These are phyloP conservation scores for Blastocystis sp. DNA, from an alignment of 352 stramenopile species.

Conservation along the genomic window DNA sequence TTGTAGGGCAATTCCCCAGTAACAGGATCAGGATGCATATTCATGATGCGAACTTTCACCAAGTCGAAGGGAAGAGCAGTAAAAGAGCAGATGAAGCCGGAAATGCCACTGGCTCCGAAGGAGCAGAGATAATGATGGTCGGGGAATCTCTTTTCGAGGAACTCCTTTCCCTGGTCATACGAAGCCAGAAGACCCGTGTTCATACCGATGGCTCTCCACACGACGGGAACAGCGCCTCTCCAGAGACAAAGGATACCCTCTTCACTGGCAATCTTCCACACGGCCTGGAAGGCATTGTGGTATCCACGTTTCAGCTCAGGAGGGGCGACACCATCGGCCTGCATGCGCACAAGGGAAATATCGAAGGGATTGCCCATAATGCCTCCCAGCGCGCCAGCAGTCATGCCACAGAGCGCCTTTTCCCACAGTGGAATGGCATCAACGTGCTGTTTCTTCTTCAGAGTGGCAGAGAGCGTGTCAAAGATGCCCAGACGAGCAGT, in stretches of 20 bases:
- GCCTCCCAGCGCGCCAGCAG: constrained; percentile 74
- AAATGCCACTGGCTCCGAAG: constrained; percentile 84
- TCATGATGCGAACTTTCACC: constrained; percentile 95
- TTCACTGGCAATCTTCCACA: constrained; percentile 81
- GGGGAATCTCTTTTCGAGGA: background rate
- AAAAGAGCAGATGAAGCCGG: constrained; percentile 91
- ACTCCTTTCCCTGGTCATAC: constrained; percentile 87
- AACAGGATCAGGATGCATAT: constrained; percentile 86
- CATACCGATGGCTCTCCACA: constrained; percentile 93
- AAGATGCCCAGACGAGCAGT: constrained; percentile 74
- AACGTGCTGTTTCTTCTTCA: constrained; percentile 69
- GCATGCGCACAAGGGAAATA: constrained; percentile 92
- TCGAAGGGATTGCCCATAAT: constrained; percentile 96
- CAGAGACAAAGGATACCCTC: constrained; percentile 85
- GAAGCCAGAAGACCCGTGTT: constrained; percentile 99
- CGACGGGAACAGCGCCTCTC: constrained; percentile 82
- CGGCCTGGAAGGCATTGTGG: constrained; percentile 95
- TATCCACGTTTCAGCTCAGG: constrained; percentile 88
- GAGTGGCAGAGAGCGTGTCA: constrained; percentile 70
- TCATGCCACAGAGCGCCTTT: constrained; percentile 70
- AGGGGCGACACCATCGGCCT: constrained; percentile 89
- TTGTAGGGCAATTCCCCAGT: constrained; percentile 88
- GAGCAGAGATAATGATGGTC: constrained; percentile 79
- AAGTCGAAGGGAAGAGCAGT: constrained; percentile 97
- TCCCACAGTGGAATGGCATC: constrained; percentile 70